Evolutionary conservation across 805 yeast genomes (phyloP), one percentile per base, ranked within the genome.

Genomic region (Candida xiaguanensis): DNA sequence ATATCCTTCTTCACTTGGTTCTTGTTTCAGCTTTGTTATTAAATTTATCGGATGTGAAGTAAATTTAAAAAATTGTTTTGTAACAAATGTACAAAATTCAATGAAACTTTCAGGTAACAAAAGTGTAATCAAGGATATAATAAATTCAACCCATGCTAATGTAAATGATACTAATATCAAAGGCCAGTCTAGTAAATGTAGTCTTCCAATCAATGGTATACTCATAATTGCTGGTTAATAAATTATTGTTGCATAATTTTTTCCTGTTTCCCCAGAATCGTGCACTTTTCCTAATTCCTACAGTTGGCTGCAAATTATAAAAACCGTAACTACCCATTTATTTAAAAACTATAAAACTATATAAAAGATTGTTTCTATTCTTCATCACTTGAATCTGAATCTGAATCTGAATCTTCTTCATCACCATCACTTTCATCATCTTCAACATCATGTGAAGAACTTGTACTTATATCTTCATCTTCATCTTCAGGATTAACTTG

Each of bases 401-500:
- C 36, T 23, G 36, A 32, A n/a, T 32, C 36, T 15, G 19, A 14
- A 7, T 43, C 43, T 11, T 41, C 38, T 4, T 41, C 39, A 14
- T 41, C 50, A 8, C 50, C 55, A 23, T 53, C 63, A 30, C 50
- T 55, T 13, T 52, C 55, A 0, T 50, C 57, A 9, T 48, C 57
- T 13, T 51, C 61, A 15, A 56, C 61, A 9, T 58, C 62, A 8
- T 51, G 59, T 4, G 42, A 45, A 36, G 64, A 56, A 14, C 54
- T 58, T 33, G 61, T 53, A 29, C 54, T 50, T 30, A 53, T 61
- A 8, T 63, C 71, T 18, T 78, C 83, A 29, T 82, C 82, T 24
- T 80, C 85, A 31, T 79, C 89, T 33, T 56, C 58, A 5, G 73
- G 73, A 39, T 68, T 66, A 15, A 67, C 74, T 28, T 65, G 65